Evolutionary conservation across 805 yeast species (phyloP).

Genomic region (Wickerhamomyces canadensis): DNA sequence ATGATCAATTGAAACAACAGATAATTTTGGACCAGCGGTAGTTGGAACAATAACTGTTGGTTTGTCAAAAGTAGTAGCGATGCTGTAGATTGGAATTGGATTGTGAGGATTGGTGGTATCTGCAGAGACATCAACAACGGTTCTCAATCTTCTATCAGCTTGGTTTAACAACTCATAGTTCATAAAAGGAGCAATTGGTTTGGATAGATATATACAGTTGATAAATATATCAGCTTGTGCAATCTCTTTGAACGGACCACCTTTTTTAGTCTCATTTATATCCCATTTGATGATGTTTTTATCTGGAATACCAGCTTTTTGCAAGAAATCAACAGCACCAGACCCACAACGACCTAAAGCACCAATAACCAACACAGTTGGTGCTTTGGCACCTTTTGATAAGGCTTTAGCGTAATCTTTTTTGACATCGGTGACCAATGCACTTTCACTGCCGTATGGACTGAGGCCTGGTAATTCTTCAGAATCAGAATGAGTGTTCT

Average conservation of each 20-base stretch:
- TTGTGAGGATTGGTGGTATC: constrained; percentile 98
- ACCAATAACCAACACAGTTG: constrained; percentile 86
- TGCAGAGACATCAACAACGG: constrained; percentile 96
- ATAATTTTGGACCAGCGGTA: constrained; percentile 74
- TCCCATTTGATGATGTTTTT: constrained; percentile 88
- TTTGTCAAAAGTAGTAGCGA: constrained; percentile 84
- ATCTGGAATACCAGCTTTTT: constrained; percentile 83
- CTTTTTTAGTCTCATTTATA: constrained; percentile 91
- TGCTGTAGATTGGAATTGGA: constrained; percentile 89
- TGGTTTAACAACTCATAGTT: constrained; percentile 61
- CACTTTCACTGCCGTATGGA: constrained; percentile 78
- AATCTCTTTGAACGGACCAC: constrained; percentile 96
- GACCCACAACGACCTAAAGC: constrained; percentile 99
- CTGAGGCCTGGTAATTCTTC: constrained; percentile 73
- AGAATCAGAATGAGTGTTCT: constrained; percentile 63
- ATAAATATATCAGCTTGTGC: constrained; percentile 82
- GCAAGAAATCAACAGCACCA: constrained; percentile 86
- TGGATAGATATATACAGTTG: constrained; percentile 91
- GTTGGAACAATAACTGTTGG: constrained; percentile 88
- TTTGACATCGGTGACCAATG: constrained; percentile 67
- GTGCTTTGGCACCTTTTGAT: constrained; percentile 58
- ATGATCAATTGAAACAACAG: constrained; percentile 94
- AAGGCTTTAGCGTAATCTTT: constrained; percentile 51
- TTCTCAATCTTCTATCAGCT: constrained; percentile 70
- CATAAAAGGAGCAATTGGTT: constrained; percentile 91